Percentiles rank a stretch among this genome's conserved stretches.
These are phyloP conservation scores for Tetradesmus lagerheimii DNA, from an alignment of 139 green algal species.

Conservation along the genomic window DNA sequence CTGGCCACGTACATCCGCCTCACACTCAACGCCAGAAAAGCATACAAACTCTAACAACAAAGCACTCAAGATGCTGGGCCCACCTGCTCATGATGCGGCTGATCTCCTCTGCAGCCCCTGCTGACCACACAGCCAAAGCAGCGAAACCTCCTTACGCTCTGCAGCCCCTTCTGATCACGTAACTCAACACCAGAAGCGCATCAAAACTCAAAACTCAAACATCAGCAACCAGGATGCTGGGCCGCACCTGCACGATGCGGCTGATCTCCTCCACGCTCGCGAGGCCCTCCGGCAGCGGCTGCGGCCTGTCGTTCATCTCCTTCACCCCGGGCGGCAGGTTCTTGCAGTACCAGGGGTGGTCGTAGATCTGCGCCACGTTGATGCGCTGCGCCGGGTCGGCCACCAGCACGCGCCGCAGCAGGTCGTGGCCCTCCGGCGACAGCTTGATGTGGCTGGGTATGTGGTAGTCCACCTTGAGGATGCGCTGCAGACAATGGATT, in stretches of 20 bases:
- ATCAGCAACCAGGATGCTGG: not conserved
- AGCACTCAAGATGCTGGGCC: too few relatives aligned
- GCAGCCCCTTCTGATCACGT: too few relatives aligned
- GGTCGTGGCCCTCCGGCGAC: conserved; percentile 71
- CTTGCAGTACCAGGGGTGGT: conserved; percentile 76
- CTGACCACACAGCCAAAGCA: too few relatives aligned
- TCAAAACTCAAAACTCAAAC: too few relatives aligned
- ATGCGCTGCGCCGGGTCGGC: conserved; percentile 81
- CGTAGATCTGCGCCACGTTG: conserved; percentile 69
- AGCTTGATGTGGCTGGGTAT: conserved; percentile 68
- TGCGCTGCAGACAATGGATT: conserved; percentile 64
- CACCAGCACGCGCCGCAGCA: conserved; percentile 65
- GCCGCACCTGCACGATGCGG: conserved; percentile 44
- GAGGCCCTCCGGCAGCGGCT: conserved; percentile 53
- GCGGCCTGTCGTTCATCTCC: conserved; percentile 80
- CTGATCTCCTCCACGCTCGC: conserved; percentile 55
- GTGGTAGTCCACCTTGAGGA: conserved; percentile 82
- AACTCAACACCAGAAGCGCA: too few relatives aligned
- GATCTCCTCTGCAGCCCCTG: too few relatives aligned
- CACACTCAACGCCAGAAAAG: too few relatives aligned
- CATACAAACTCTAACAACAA: too few relatives aligned
- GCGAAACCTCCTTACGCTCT: too few relatives aligned
- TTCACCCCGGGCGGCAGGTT: conserved; percentile 88
- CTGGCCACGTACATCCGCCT: too few relatives aligned
- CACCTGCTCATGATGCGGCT: too few relatives aligned